Evolutionary conservation across 352 stramenopile genomes (phyloP).

Genomic region (Phytophthora syringae): DNA sequence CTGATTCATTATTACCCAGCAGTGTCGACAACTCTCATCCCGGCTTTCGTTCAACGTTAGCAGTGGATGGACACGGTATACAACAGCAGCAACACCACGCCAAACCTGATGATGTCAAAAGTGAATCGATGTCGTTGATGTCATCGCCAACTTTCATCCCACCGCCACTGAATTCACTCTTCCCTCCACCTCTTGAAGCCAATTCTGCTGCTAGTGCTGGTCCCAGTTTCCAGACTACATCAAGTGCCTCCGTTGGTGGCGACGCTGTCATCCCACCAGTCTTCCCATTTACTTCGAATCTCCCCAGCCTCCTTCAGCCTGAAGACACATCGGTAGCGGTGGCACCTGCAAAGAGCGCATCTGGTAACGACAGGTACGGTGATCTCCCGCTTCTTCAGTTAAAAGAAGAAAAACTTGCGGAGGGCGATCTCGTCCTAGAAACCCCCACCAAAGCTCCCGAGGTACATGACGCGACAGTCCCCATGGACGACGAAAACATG

Average conservation of each 20-base stretch:
- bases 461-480: slow-evolving; percentile 21
- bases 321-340: neutral
- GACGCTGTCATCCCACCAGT: slow-evolving; percentile 13
- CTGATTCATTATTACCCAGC: slow-evolving; percentile 18
- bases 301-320: slow-evolving; percentile 18
- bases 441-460: slow-evolving; percentile 4
- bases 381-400: slow-evolving; percentile 22
- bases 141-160: slow-evolving; percentile 24
- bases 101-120: slow-evolving; percentile 18
- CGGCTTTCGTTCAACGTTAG: slow-evolving; percentile 15
- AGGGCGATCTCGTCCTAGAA: slow-evolving; percentile 24
- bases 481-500: slow-evolving; percentile 77
- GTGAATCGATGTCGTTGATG: slow-evolving; percentile 18
- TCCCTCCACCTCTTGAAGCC: slow-evolving; percentile 13
- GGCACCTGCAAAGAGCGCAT: slow-evolving; percentile 8
- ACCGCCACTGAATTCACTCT: slow-evolving; percentile 30
- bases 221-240: slow-evolving; percentile 20
- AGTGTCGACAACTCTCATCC: slow-evolving; percentile 4
- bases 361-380: slow-evolving; percentile 11
- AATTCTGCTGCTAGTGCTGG: slow-evolving; percentile 14
- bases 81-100: slow-evolving; percentile 21
- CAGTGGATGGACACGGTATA: slow-evolving; percentile 18
- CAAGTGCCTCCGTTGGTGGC: slow-evolving; percentile 5
- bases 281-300: slow-evolving; percentile 30
- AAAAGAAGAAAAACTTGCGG: slow-evolving; percentile 32